A percentile compares a stretch with the other conserved stretches of the same genome.
Evolutionary conservation across 2,329 filamentous ascomycete species (phyloP).

Genomic region (Fusarium agapanthi): DNA sequence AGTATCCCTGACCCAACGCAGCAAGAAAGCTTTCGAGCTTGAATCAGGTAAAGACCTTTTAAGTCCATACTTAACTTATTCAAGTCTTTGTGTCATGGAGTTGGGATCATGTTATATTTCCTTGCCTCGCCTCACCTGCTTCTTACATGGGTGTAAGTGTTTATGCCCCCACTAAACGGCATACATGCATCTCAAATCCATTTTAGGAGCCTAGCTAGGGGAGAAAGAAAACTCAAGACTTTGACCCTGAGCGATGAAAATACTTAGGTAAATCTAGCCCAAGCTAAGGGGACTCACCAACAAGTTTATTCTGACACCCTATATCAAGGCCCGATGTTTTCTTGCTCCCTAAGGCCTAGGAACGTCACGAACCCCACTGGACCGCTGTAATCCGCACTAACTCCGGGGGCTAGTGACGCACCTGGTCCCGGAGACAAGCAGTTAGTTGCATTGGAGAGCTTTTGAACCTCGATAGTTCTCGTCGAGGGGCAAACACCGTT

Average conservation of each 20-base stretch:
- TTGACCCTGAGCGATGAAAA: too few species aligned
- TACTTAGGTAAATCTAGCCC: too few species aligned
- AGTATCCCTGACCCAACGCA: too few species aligned
- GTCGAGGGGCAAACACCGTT: conserved; percentile 26
- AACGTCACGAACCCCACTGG: conserved; percentile 31
- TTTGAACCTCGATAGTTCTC: conserved; percentile 37
- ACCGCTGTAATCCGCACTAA: conserved; percentile 38
- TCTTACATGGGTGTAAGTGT: neutral
- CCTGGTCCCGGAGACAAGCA: conserved; percentile 22
- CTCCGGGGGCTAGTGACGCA: conserved; percentile 41
- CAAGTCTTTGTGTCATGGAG: neutral
- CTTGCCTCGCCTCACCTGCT: neutral
- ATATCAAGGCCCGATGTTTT: too few species aligned
- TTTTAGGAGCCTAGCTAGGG: neutral
- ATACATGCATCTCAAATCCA: neutral
- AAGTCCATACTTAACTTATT: neutral
- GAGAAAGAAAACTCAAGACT: too few species aligned
- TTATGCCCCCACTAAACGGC: conserved; percentile 17
- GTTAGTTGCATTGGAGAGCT: conserved; percentile 38
- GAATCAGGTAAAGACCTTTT: too few species aligned
- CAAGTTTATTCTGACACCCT: too few species aligned
- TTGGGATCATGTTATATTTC: neutral
- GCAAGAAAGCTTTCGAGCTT: neutral
- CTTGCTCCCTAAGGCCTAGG: neutral
- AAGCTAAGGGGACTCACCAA: too few species aligned